Percentiles rank a stretch among this genome's conserved stretches.
Conservation (phyloP, 768 basidiomycete genomes). For the Hortiboletus campestris region DNA sequence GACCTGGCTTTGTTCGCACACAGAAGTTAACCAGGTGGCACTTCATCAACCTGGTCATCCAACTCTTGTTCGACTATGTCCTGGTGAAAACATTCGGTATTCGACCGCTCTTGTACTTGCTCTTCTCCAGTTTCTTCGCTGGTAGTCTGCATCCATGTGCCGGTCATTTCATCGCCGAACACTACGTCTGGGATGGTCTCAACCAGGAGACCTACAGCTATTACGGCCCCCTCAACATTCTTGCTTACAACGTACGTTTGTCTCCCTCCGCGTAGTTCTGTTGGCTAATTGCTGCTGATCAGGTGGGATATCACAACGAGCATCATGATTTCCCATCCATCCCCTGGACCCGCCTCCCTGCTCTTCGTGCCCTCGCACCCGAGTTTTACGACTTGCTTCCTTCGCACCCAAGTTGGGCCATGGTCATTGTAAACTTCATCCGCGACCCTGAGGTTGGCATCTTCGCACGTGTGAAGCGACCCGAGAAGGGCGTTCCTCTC, state of each 20-base stretch:
- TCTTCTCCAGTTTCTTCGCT: conserved; percentile 92
- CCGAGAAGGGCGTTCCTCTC: conserved; percentile 37
- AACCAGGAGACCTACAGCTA: conserved; percentile 97
- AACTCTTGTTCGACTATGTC: conserved; percentile 71
- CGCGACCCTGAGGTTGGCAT: conserved; percentile 86
- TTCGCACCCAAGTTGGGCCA: conserved; percentile 89
- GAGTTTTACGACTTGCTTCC: conserved; percentile 92
- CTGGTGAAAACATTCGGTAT: conserved; percentile 51
- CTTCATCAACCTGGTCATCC: conserved; percentile 64
- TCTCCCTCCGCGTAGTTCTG: background rate
- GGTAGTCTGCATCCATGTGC: conserved; percentile 95
- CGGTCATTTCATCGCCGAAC: conserved; percentile 97
- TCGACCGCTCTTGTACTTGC: conserved; percentile 69
- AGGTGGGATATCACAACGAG: conserved; percentile 99
- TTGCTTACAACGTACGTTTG: conserved; percentile 88
- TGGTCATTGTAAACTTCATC: conserved; percentile 93
- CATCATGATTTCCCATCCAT: conserved; percentile 99
- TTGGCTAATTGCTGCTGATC: background rate
- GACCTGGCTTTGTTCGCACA: conserved; percentile 87
- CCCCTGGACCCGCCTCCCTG: conserved; percentile 90
- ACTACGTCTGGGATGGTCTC: conserved; percentile 91
- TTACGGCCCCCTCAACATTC: conserved; percentile 85
- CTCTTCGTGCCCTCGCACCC: conserved; percentile 76
- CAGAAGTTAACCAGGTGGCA: conserved; percentile 87
- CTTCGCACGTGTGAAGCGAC: conserved; percentile 82